Conservation (phyloP, 1,284 basidiomycete genomes). For the Tremellales sp. region DNA sequence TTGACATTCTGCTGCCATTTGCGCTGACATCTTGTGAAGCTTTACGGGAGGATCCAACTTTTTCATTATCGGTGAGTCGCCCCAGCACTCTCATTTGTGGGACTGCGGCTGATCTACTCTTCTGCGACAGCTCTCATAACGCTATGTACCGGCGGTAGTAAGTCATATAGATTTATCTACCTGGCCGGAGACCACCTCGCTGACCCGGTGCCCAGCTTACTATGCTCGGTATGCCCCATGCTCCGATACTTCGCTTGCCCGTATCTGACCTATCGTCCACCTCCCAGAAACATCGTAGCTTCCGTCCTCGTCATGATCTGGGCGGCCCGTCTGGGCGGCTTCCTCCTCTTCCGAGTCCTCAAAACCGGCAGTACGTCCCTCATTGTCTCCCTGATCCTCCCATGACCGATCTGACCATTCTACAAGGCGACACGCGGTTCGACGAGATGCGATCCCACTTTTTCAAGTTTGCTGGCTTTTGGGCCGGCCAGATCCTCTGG, state of each 20-base stretch:
- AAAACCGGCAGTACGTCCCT: conserved; percentile 55
- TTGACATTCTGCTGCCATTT: conserved; percentile 59
- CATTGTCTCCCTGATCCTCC: neutral
- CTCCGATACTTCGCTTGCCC: too few species aligned
- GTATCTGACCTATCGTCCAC: too few species aligned
- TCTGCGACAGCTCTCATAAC: conserved; percentile 53
- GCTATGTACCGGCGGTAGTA: conserved; percentile 39
- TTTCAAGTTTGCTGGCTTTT: conserved; percentile 60
- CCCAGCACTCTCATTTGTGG: neutral
- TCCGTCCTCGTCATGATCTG: conserved; percentile 63
- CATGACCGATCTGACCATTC: neutral
- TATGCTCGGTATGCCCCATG: conserved; percentile 61
- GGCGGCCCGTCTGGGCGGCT: conserved; percentile 57
- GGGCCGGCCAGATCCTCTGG: conserved; percentile 48
- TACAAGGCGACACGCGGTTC: conserved; percentile 56
- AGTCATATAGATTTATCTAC: too few species aligned
- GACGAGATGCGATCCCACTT: conserved; percentile 64
- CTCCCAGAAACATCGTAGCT: conserved; percentile 48
- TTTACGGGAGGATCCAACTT: conserved; percentile 16
- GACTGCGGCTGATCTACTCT: conserved; percentile 59
- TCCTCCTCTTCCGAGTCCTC: conserved; percentile 63
- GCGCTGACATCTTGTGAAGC: conserved; percentile 10
- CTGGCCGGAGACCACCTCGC: neutral
- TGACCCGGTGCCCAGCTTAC: conserved; percentile 46
- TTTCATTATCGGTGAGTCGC: too few species aligned